Evolutionary conservation across 441 rosid genomes (phyloP), one percentile per base, ranked within the genome.

Genomic region (Populus hybrid): DNA sequence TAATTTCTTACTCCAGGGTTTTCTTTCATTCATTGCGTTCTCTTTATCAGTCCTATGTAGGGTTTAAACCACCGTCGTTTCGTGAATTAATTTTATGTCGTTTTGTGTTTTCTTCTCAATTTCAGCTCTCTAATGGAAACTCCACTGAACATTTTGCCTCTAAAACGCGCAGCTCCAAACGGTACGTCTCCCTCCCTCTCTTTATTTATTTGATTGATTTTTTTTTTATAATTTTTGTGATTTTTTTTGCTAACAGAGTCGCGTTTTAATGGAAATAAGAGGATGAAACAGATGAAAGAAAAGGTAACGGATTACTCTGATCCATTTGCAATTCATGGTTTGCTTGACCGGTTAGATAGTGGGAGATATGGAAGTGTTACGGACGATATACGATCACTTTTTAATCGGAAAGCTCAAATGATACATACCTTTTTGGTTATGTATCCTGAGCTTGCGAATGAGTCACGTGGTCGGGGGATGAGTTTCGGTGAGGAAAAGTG

Each of bases 281-380:
- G 92, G 78, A 76, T 78, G 75, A 86, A 78, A 77, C 7, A 75
- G 73, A 42, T 77, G 71, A 56, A 80, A 79, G 79, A 76, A 87
- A 72, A 40, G 53, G 88, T 85, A 29, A 69, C 72, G 6, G 93
- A 92, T 79, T 90, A 81, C 64, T 90, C 91, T 7, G 82, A 90
- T 69, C 97, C 98, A 0, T 89, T 73, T 86, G 81, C 93, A 4
- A 26, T 86, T 23, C 53, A 80, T 23, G 72, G 75, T 50, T 66
- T 92, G 86, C 79, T 92, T 29, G 78, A 84, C 14, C 42, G 80
- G 74, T 71, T 87, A n/a, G 90, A 89, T n/a, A 69, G 79, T 36
- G 92, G 89, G 23, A 86, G 77, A 74, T 94, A 69, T 72, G 99
- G 97, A 33, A 90, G 92, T 82, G 95, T 85, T 29, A 90, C 94